Percentiles rank a stretch among this genome's conserved stretches.
Conservation (phyloP, 106 monocot genomes). For the Acorus calamus region DNA sequence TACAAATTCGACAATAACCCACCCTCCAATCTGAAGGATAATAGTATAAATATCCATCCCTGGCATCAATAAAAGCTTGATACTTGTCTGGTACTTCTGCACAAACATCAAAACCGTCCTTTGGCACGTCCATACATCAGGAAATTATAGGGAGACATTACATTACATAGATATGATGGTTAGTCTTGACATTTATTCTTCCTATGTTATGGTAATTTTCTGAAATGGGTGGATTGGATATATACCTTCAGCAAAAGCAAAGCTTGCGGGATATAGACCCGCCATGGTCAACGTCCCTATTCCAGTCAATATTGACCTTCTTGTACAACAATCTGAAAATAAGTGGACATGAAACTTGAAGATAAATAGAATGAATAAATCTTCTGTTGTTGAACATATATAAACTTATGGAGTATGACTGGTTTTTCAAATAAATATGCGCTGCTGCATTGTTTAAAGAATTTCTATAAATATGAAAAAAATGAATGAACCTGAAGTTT, state of each 20-base stretch:
- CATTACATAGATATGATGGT: no score
- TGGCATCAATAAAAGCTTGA: constrained; percentile 61
- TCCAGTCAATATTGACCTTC: constrained; percentile 49
- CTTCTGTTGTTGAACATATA: no score
- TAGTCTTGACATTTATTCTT: no score
- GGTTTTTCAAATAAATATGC: no score
- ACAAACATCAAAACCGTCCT: neutral
- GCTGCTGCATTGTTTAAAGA: no score
- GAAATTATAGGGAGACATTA: no score
- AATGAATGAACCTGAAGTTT: no score
- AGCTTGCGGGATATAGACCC: constrained; percentile 19
- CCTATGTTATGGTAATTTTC: no score
- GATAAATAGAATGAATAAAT: neutral
- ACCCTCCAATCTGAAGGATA: constrained; percentile 96
- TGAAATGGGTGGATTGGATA: neutral
- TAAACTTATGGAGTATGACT: no score
- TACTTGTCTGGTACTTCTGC: constrained; percentile 69
- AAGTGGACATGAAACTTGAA: neutral
- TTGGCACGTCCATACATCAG: no score
- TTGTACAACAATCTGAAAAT: constrained; percentile 31
- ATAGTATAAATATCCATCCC: constrained; percentile 77
- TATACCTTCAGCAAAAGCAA: constrained; percentile 64
- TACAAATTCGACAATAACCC: neutral
- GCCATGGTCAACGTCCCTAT: constrained; percentile 25
- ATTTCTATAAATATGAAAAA: no score